A percentile compares a stretch with the other conserved stretches of the same genome.
phyloP scores from a whole-genome alignment of 106 monocot species.

The Iris macrosiphon region DNA sequence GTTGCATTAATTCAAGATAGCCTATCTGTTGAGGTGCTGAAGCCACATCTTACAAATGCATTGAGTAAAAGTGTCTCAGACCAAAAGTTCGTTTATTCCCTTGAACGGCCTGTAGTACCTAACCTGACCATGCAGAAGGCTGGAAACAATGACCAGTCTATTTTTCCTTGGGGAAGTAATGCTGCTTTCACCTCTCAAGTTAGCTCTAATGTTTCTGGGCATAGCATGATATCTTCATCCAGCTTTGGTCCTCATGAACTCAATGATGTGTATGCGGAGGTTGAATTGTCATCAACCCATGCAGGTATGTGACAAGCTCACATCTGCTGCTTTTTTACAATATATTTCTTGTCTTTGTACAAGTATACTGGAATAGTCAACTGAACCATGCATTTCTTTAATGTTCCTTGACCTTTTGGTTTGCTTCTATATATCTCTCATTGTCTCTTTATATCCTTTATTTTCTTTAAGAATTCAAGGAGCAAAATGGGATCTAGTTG shows the following conservation, averaged over 20 bases:
- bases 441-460: too few species aligned
- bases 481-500: too few species aligned
- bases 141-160: background rate
- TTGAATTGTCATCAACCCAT: slow-evolving; percentile 8
- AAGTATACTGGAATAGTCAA: too few species aligned
- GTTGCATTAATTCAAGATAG: slow-evolving; percentile 36
- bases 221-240: background rate
- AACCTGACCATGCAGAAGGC: background rate
- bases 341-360: too few species aligned
- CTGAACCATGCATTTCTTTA: too few species aligned
- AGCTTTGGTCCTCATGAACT: slow-evolving; percentile 2
- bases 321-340: too few species aligned
- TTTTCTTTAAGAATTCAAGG: too few species aligned
- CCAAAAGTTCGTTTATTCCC: slow-evolving; percentile 16
- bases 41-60: slow-evolving; percentile 12
- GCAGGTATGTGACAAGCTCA: slow-evolving; percentile 1
- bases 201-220: background rate
- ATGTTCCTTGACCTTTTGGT: too few species aligned
- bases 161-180: slow-evolving; percentile 5
- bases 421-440: too few species aligned
- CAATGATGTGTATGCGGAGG: background rate
- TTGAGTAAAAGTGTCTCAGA: slow-evolving; percentile 17
- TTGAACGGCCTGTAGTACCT: slow-evolving; percentile 2
- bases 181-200: slow-evolving; percentile 6
- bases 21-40: slow-evolving; percentile 15